Evolutionary conservation across 768 basidiomycete species (phyloP), one percentile per base, ranked within the genome.

Genomic region (Kwoniella mangroviensis): DNA sequence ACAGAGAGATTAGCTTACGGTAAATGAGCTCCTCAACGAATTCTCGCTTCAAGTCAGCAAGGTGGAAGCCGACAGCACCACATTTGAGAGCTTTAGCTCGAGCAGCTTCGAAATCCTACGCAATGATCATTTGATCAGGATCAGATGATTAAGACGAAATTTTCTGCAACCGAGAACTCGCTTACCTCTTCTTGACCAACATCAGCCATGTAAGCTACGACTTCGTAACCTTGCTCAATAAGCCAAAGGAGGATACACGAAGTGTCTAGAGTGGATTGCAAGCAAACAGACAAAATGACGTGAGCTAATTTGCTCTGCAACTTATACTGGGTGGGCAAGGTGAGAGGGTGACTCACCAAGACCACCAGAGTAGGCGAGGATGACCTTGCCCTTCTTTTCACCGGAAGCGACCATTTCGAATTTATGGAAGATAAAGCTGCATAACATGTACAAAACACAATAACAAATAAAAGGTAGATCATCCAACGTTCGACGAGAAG

Each of bases 231-330:
- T 83, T 98, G 87, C 83, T 99, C 97, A 84, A 98, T 94, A 84
- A 99, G 87, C 96, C 96, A 99, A 63, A 93, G 93, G 77, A 98
- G 90, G 85, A 99, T 99, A 85, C 96, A 98, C 45, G 96, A 98
- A 22, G 97, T 99, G 85, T 99, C 97, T 95, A 77, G 56, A 63
- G 40, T 64, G 41, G 43, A 57, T 12, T 28, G 24, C 53, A 43
- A 13, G 21, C 42, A 49, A 19, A 26, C 19, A 59, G 17, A 26
- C 56, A 34, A 41, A 57, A 64, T 51, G 54, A 19, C 62, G 49
- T 66, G 40, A 66, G 65, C 65, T 34, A 24, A 51, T 45, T 65
- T 67, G 61, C 21, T 63, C 58, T 54, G 54, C 54, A 59, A 54
- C 45, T 62, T 62, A 12, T 55, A 21, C 41, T 28, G 56, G 65